A percentile compares a stretch with the other conserved stretches of the same genome.
Evolutionary conservation across 140 eudicot species (phyloP).

Genomic region (Erigeron philadelphicus): DNA sequence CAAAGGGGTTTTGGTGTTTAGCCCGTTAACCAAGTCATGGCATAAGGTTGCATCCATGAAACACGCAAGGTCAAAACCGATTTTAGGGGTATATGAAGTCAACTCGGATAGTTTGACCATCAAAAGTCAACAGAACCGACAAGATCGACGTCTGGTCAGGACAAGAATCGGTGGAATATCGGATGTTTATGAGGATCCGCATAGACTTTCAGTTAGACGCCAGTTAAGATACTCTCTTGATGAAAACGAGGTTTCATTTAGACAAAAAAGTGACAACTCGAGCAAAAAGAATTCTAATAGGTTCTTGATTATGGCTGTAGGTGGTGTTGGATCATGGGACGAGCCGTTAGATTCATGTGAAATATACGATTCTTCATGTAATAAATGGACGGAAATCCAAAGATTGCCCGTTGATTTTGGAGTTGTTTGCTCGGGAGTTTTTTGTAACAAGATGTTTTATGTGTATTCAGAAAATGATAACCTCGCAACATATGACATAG

Average conservation of each 20-base stretch:
- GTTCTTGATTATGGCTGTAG: constrained; percentile 72
- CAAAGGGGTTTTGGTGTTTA: constrained; percentile 72
- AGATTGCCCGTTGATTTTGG: constrained; percentile 74
- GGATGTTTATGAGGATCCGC: constrained; percentile 95
- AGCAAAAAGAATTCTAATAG: constrained; percentile 37
- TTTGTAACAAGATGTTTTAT: constrained; percentile 60
- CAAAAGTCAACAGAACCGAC: constrained; percentile 48
- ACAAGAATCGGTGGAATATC: constrained; percentile 76
- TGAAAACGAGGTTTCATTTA: constrained; percentile 42
- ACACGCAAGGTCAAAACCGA: constrained; percentile 75
- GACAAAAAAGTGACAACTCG: constrained; percentile 41
- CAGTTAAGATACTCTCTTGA: constrained; percentile 55
- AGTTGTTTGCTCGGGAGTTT: constrained; percentile 62
- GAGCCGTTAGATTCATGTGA: constrained; percentile 84
- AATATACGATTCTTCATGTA: constrained; percentile 59
- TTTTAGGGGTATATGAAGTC: constrained; percentile 63
- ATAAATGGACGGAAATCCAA: constrained; percentile 78
- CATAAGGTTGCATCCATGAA: constrained; percentile 75
- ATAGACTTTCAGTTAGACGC: constrained; percentile 79
- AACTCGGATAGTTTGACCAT: constrained; percentile 39
- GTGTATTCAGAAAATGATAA: constrained; percentile 65
- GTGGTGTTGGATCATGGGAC: constrained; percentile 91
- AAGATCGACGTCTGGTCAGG: constrained; percentile 55
- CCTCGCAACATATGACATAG: constrained; percentile 64
- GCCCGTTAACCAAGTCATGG: constrained; percentile 68